A percentile compares a stretch with the other conserved stretches of the same genome.
Conservation (phyloP, 164 flowering plant species). For the Vitis cinerea region DNA sequence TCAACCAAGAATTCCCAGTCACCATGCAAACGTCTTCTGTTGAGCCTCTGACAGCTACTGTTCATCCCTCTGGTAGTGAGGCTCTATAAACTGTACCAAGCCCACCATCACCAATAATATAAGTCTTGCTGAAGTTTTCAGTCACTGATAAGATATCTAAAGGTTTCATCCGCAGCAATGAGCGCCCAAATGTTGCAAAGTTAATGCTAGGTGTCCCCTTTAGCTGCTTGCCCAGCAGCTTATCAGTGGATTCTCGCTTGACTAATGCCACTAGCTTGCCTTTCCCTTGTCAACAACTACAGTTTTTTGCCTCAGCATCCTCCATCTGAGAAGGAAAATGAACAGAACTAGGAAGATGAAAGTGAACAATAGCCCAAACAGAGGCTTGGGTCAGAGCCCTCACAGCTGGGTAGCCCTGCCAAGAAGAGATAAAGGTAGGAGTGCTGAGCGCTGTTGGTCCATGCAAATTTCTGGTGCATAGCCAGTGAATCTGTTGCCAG, state of each 20-base stretch:
- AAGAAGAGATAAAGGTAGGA: constrained; percentile 8
- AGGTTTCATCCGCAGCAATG: constrained; percentile 41
- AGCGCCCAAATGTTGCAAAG: constrained; percentile 58
- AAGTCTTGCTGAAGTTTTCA: constrained; percentile 56
- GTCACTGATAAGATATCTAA: constrained; percentile 56
- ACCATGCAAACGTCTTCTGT: constrained; percentile 45
- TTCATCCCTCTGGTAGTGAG: constrained; percentile 40
- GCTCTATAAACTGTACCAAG: constrained; percentile 66
- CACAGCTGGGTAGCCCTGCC: constrained; percentile 8
- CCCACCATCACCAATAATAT: constrained; percentile 66
- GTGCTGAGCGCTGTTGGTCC: constrained; percentile 20
- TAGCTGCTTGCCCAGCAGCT: constrained; percentile 37
- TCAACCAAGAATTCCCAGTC: constrained; percentile 69
- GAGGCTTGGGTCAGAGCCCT: constrained; percentile 25
- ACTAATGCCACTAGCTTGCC: constrained; percentile 19
- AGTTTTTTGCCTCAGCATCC: constrained; percentile 23
- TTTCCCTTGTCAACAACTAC: constrained; percentile 18
- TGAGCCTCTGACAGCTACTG: constrained; percentile 59
- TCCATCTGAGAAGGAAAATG: constrained; percentile 30
- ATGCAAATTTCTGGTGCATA: constrained; percentile 39
- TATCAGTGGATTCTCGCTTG: constrained; percentile 35
- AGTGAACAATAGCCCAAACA: constrained; percentile 30
- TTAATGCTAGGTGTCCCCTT: constrained; percentile 65
- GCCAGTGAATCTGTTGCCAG: constrained; percentile 44
- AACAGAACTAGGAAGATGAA: constrained; percentile 27